phyloP scores from a whole-genome alignment of 2,329 filamentous ascomycete species.

The Pseudofabraea citricarpa region DNA sequence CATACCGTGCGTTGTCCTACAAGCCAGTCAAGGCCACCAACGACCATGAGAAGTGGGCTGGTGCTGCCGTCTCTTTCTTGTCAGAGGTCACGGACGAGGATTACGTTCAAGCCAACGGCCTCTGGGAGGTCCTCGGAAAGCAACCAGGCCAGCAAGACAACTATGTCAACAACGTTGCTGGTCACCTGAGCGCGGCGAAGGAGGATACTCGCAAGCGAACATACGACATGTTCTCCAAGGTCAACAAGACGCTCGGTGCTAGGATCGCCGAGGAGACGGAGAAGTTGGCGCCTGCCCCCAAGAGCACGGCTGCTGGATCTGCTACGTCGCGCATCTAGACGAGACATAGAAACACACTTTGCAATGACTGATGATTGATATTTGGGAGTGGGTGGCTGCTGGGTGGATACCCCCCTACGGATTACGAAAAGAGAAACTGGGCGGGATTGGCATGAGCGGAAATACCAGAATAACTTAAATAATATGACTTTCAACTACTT shows the following conservation, averaged over 20 bases:
- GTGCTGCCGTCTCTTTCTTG: slow-evolving; percentile 39
- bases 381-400: no score
- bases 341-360: no score
- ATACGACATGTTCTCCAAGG: slow-evolving; percentile 55
- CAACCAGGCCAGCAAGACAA: slow-evolving; percentile 53
- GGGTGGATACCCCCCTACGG: no score
- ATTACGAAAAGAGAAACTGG: no score
- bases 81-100: slow-evolving; percentile 31
- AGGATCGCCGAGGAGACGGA: slow-evolving; percentile 51
- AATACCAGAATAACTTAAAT: no score
- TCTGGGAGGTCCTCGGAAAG: slow-evolving; percentile 28
- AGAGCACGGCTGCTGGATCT: slow-evolving; percentile 12
- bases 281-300: slow-evolving; percentile 20
- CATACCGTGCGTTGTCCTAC: slow-evolving; percentile 41
- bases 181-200: slow-evolving; percentile 48
- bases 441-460: no score
- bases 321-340: slow-evolving; percentile 10
- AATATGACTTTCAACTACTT: no score
- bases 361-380: no score
- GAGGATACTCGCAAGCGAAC: slow-evolving; percentile 51
- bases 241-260: slow-evolving; percentile 48
- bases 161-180: slow-evolving; percentile 54
- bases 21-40: slow-evolving; percentile 34
- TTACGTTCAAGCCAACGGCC: slow-evolving; percentile 28
- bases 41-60: slow-evolving; percentile 44